phyloP scores from a whole-genome alignment of 306 rosid species.

The Alnus rubra region DNA sequence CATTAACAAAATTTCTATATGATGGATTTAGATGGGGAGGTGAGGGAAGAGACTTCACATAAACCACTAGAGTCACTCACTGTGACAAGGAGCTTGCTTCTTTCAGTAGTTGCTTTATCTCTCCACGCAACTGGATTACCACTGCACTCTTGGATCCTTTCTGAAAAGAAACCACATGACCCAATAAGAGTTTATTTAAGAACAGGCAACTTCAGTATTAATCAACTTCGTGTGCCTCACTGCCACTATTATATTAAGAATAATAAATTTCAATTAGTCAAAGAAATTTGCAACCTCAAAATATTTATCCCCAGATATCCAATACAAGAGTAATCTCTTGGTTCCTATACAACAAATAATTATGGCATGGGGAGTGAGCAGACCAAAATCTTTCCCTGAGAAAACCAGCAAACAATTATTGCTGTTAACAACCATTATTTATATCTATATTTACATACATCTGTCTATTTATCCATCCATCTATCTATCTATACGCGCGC shows the following conservation, averaged over 20 bases:
- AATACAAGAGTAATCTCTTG: background rate
- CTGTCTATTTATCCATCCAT: too few species aligned
- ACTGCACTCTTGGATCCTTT: slow-evolving; percentile 40
- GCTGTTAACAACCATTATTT: background rate
- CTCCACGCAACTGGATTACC: slow-evolving; percentile 52
- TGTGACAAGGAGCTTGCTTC: slow-evolving; percentile 80
- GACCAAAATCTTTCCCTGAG: background rate
- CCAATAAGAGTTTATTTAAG: background rate
- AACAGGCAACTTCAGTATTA: background rate
- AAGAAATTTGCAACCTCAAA: background rate
- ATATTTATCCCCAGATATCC: background rate
- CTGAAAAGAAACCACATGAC: slow-evolving; percentile 36
- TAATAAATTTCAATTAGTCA: background rate
- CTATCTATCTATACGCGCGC: too few species aligned
- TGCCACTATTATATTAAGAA: background rate
- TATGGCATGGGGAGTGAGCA: background rate
- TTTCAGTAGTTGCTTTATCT: slow-evolving; percentile 68
- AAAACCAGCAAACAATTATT: background rate
- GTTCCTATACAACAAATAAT: background rate
- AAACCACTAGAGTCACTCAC: slow-evolving; percentile 46
- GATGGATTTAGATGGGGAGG: slow-evolving; percentile 5
- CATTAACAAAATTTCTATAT: background rate
- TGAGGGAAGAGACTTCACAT: background rate
- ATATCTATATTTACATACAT: background rate
- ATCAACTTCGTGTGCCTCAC: background rate